Conservation (phyloP, 768 basidiomycete species). For the Boletus tylopilopsis region DNA sequence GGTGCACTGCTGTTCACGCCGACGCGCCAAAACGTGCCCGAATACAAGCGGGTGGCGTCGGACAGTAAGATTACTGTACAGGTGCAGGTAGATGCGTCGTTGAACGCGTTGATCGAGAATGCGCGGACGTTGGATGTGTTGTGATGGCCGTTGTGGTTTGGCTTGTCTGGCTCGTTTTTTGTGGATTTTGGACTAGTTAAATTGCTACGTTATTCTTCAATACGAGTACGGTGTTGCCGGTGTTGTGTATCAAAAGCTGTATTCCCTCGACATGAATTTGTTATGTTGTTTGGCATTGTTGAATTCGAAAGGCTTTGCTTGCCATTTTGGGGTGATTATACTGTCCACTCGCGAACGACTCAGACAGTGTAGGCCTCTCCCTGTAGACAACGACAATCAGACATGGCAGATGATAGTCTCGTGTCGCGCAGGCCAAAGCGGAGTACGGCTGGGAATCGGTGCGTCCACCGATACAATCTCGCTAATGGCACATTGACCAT, state of each 20-base stretch:
- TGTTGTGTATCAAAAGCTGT: no score
- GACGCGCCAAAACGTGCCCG: background rate
- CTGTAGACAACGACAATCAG: background rate
- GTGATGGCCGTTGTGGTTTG: background rate
- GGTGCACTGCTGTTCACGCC: slow-evolving; percentile 9
- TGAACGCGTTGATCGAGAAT: background rate
- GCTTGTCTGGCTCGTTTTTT: background rate
- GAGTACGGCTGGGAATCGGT: slow-evolving; percentile 81
- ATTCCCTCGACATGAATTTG: background rate
- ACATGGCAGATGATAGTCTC: slow-evolving; percentile 27
- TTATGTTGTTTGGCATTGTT: slow-evolving; percentile 11
- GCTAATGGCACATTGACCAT: slow-evolving; percentile 2
- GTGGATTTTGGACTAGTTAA: background rate
- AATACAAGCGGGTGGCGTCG: slow-evolving; percentile 11
- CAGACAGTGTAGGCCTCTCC: no score
- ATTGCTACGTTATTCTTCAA: no score
- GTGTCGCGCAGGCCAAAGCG: slow-evolving; percentile 60
- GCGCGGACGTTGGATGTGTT: slow-evolving; percentile 6
- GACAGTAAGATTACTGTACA: slow-evolving; percentile 9
- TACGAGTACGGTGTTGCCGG: no score
- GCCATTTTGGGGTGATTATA: slow-evolving; percentile 2
- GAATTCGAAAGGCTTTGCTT: slow-evolving; percentile 10
- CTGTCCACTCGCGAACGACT: no score
- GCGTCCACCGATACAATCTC: slow-evolving; percentile 7
- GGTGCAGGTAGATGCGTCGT: background rate